Conservation (phyloP, 352 stramenopile species). For the Pythium plurisporium region DNA sequence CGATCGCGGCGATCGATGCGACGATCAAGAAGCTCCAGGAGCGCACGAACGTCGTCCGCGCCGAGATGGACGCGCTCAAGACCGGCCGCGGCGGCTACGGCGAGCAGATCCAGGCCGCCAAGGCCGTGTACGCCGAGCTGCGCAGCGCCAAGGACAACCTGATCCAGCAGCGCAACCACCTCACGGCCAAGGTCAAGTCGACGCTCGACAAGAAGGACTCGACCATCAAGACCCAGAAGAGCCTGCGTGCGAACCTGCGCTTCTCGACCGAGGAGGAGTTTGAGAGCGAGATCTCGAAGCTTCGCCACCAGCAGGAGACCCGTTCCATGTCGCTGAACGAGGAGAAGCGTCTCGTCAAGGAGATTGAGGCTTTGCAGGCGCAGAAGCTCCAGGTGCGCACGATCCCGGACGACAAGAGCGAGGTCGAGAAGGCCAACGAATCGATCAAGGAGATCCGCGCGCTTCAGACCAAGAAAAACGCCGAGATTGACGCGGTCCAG, state of each 20-base stretch:
- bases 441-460: constrained; percentile 72
- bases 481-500: constrained; percentile 92
- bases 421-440: constrained; percentile 79
- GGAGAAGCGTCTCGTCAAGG: constrained; percentile 97
- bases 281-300: constrained; percentile 85
- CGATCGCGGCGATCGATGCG: constrained; percentile 79
- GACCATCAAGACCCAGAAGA: constrained; percentile 66
- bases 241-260: constrained; percentile 65
- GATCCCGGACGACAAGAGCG: constrained; percentile 74
- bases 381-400: constrained; percentile 89
- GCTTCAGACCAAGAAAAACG: constrained; percentile 88
- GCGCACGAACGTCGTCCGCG: constrained; percentile 61
- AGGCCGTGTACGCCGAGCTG: constrained; percentile 78
- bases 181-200: constrained; percentile 78
- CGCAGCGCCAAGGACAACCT: constrained; percentile 83
- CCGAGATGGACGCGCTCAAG: constrained; percentile 81
- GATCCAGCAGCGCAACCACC: constrained; percentile 77
- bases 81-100: constrained; percentile 75
- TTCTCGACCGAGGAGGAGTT: constrained; percentile 89
- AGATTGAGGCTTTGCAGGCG: constrained; percentile 90
- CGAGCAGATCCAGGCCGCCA: constrained; percentile 85
- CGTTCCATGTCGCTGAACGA: constrained; percentile 94
- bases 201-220: constrained; percentile 80
- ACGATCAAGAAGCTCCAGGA: constrained; percentile 93
- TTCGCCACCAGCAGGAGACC: constrained; percentile 92